These are phyloP conservation scores for Hygrocybe coccinea DNA, from an alignment of 768 basidiomycete species.

Conservation along the genomic window DNA sequence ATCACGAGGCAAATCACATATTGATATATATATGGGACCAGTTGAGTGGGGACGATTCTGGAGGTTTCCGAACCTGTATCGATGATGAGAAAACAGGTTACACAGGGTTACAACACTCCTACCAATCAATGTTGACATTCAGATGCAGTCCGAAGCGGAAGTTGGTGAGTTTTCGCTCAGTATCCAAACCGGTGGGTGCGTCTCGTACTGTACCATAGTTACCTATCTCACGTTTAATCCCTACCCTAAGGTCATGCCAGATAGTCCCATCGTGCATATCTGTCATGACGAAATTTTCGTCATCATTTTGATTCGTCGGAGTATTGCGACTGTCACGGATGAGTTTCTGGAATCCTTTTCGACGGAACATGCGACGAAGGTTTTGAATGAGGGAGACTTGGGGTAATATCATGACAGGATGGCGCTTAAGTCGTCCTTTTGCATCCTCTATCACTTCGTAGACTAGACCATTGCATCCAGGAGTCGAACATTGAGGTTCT, in stretches of 20 bases:
- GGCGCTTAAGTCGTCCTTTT: constrained; percentile 7
- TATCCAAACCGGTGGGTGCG: background rate
- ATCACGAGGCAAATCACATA: background rate
- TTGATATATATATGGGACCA: background rate
- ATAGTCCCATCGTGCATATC: constrained; percentile 21
- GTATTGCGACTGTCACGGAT: constrained; percentile 10
- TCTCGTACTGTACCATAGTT: constrained; percentile 14
- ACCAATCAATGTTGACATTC: constrained; percentile 25
- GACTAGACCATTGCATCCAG: constrained; percentile 11
- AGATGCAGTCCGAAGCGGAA: constrained; percentile 23
- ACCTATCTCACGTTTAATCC: constrained; percentile 13
- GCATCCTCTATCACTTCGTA: constrained; percentile 6
- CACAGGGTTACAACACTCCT: background rate
- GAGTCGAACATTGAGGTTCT: constrained; percentile 8
- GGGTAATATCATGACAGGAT: constrained; percentile 12
- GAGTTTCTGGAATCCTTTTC: constrained; percentile 11
- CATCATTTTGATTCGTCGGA: constrained; percentile 10
- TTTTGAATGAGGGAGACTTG: constrained; percentile 20
- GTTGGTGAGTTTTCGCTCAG: constrained; percentile 2
- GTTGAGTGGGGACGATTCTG: constrained; percentile 13
- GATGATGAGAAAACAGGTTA: background rate
- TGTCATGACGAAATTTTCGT: constrained; percentile 21
- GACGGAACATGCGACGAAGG: constrained; percentile 16
- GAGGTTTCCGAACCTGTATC: constrained; percentile 21
- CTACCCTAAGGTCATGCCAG: constrained; percentile 14